Conservation (phyloP, 805 yeast genomes). For the Candida chauliodis region DNA sequence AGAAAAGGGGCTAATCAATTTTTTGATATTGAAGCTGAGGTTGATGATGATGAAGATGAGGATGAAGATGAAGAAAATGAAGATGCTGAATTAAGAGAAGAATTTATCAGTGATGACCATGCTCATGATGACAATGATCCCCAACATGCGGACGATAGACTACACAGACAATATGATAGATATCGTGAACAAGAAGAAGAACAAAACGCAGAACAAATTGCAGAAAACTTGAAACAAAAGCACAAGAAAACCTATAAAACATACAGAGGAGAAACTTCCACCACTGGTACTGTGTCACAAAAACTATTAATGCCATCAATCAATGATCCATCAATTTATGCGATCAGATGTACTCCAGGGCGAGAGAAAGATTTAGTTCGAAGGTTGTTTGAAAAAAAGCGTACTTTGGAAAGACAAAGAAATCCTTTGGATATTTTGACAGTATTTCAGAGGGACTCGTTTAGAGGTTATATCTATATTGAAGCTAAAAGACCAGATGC, state of each 20-base stretch:
- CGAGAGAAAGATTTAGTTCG: constrained; percentile 88
- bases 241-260: constrained; percentile 84
- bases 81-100: constrained; percentile 79
- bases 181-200: constrained; percentile 83
- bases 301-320: constrained; percentile 91
- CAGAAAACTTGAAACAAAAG: constrained; percentile 86
- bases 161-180: constrained; percentile 89
- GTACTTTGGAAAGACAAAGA: constrained; percentile 69
- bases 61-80: constrained; percentile 88
- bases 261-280: constrained; percentile 78
- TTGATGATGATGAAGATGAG: constrained; percentile 95
- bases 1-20: constrained; percentile 70
- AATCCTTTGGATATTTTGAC: constrained; percentile 82
- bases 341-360: constrained; percentile 89
- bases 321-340: constrained; percentile 95
- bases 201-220: constrained; percentile 91
- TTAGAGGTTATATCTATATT: constrained; percentile 85
- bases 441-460: constrained; percentile 91
- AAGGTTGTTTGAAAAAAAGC: constrained; percentile 77
- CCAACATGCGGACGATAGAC: constrained; percentile 58
- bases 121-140: constrained; percentile 43
- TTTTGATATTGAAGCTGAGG: constrained; percentile 98
- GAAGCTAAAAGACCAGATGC: constrained; percentile 95
- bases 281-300: constrained; percentile 71
- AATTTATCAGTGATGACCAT: constrained; percentile 74